These are phyloP conservation scores for Xylariaceae sp. DNA, from an alignment of 2,329 filamentous ascomycete genomes.

Conservation along the genomic window DNA sequence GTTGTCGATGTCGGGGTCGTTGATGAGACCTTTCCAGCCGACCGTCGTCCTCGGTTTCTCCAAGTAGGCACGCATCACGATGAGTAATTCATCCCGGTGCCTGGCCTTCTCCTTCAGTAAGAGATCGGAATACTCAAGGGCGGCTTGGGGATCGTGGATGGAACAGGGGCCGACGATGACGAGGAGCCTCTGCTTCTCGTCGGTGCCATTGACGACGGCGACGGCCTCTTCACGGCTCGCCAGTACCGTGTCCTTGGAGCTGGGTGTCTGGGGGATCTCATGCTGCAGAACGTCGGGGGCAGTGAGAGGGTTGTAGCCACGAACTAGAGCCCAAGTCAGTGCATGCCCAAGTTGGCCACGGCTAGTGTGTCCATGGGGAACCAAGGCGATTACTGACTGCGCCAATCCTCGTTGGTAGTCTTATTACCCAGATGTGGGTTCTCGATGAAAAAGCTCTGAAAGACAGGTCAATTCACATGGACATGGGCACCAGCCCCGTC, in stretches of 20 bases:
- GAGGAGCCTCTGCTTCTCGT: conserved; percentile 58
- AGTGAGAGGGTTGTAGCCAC: conserved; percentile 89
- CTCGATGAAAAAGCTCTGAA: conserved; percentile 68
- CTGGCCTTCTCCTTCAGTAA: conserved; percentile 81
- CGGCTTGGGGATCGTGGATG: conserved; percentile 89
- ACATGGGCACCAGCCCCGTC: neutral
- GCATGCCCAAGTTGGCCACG: neutral
- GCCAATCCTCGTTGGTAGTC: conserved; percentile 73
- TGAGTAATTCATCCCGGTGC: conserved; percentile 83
- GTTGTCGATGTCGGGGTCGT: conserved; percentile 97
- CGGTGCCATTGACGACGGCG: conserved; percentile 66
- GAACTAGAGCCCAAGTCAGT: conserved; percentile 49
- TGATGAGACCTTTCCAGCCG: conserved; percentile 98
- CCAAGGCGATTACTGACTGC: conserved; percentile 64
- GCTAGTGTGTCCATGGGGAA: neutral
- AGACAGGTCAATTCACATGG: no score
- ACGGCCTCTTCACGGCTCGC: conserved; percentile 62
- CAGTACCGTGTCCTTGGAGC: conserved; percentile 60
- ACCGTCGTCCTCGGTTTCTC: conserved; percentile 98
- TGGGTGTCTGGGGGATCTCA: conserved; percentile 68
- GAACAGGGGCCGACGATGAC: conserved; percentile 94
- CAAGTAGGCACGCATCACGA: conserved; percentile 97
- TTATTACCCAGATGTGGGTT: conserved; percentile 78
- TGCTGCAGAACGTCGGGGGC: conserved; percentile 92
- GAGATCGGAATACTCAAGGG: conserved; percentile 87